Base-by-base conservation (phyloP, 768 basidiomycete species). In the Agrocybe pediades region DNA sequence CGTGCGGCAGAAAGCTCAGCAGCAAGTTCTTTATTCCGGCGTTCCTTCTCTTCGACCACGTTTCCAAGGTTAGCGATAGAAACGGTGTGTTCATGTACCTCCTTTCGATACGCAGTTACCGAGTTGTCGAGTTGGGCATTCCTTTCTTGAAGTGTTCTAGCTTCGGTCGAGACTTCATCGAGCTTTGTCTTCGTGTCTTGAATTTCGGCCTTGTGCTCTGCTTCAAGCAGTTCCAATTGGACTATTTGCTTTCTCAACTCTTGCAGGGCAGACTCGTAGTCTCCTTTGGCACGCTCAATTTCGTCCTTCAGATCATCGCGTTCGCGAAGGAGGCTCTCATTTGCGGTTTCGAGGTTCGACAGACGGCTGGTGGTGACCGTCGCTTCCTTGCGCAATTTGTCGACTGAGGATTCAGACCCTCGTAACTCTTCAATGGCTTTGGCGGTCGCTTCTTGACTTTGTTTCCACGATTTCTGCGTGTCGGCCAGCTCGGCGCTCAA, bases 391-490 rank as follows among this genome's bases (percentile, higher is more conserved):
- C 36, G 46, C 43, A 59, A 33, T 11, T 33, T 24, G 25, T 41
- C 30, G 33, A 59, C 41, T 23, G 41, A 46, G 19, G 39, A 44
- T 27, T 53, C 43, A 45, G 47, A 24, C 21, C 29, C 44, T 30
- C 39, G 26, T 15, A 59, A 45, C 36, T 41, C 41, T 41, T 53
- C 41, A 13, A 24, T 15, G 19, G 54, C 52, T 41, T 19, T 41
- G 25, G 46, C 50, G 42, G 53, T 55, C 52, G 41, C 56, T 40
- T 56, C 51, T 20, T 60, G 47, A 13, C 52, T 49, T 30, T 33
- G 55, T 56, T 49, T 53, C 55, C 55, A 54, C 16, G 55, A 43
- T 13, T 54, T 43, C 23, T 51, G 51, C 23, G 53, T 46, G 19
- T 29, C 55, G 51, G 54, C 41, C 11, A 56, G 17, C 49, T 60